Evolutionary conservation across 2,329 filamentous ascomycete genomes (phyloP).

Genomic region (Microdochium paspali): DNA sequence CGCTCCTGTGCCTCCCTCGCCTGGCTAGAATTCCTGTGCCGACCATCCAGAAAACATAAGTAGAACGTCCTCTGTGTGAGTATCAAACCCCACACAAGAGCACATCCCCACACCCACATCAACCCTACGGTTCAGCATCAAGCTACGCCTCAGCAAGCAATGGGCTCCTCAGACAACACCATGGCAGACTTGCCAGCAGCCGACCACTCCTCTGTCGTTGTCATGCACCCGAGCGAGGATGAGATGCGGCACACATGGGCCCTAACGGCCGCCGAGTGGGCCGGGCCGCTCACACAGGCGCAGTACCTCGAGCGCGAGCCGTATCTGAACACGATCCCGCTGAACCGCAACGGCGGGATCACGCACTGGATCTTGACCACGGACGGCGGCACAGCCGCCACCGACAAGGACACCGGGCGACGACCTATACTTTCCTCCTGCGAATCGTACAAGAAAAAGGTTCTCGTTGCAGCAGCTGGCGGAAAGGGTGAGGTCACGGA

Average conservation of each 20-base stretch:
- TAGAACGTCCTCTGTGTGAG: too few relatives aligned
- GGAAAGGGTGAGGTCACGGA: constrained; percentile 19
- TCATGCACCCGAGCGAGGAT: constrained; percentile 45
- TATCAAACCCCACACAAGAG: constrained; percentile 1
- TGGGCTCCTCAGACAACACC: not conserved
- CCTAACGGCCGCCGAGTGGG: constrained; percentile 49
- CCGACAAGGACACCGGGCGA: not conserved
- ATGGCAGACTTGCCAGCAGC: constrained; percentile 17
- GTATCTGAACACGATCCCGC: constrained; percentile 45
- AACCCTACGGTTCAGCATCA: constrained; percentile 5
- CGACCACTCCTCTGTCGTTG: constrained; percentile 27
- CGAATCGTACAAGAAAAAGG: constrained; percentile 53
- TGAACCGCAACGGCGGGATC: constrained; percentile 49
- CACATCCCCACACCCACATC: constrained; percentile 21
- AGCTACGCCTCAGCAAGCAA: not conserved
- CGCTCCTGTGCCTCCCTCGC: too few relatives aligned
- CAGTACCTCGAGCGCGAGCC: constrained; percentile 52
- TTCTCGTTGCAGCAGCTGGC: constrained; percentile 31
- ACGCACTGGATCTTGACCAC: constrained; percentile 57
- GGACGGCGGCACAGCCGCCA: constrained; percentile 9
- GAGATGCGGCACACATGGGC: constrained; percentile 48
- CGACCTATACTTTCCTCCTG: constrained; percentile 53
- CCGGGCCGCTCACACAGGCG: constrained; percentile 39
- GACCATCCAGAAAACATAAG: too few relatives aligned
- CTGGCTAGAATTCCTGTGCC: not conserved